Base-by-base conservation (phyloP, 306 rosid species). In the Gleditsia sinensis region DNA sequence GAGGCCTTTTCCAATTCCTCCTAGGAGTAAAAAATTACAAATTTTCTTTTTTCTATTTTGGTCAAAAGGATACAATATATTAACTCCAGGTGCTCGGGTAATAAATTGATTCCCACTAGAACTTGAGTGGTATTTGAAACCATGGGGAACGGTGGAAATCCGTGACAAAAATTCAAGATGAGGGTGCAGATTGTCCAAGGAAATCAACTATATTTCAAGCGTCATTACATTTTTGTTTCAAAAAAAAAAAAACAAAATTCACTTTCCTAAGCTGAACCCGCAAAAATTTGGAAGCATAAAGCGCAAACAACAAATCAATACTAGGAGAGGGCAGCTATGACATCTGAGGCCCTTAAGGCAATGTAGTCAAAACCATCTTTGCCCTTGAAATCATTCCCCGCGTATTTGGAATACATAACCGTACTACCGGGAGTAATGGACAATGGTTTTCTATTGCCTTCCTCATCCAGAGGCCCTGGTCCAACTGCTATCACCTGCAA, bases 301-400 rank as follows among this genome's bases (percentile, higher is more conserved):
- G 25, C 60, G 32, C 30, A 71, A 67, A 59, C 27, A 65, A 51
- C 11, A 14, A 0, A n/a, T n/a, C n/a, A 58, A 46, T 59, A 56
- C 87, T 91, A 93, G 36, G 97, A 87, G 36, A 93, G 92, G 33
- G 88, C 80, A 39, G 96, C 98, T 25, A 93, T 87, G 40, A 91
- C 82, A 79, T 93, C 96, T 1, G 97, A 82, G 83, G 75, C 84
- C 72, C 96, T 86, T 76, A 93, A 79, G 20, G 91, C 79, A 21
- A 93, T 89, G 81, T 89, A 93, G 7, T 91, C 86, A 0, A 64
- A 83, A 39, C 98, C 98, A 63, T 93, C 98, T 85, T 93, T 93
- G 27, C 97, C 93, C 81, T 89, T 87, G 86, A 90, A 93, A 78
- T 93, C 97, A 20, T 85, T 93, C 56, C 98, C 90, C 0, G 92